phyloP scores from a whole-genome alignment of 2,329 filamentous ascomycete genomes.

The Metarhizium guizhouense region DNA sequence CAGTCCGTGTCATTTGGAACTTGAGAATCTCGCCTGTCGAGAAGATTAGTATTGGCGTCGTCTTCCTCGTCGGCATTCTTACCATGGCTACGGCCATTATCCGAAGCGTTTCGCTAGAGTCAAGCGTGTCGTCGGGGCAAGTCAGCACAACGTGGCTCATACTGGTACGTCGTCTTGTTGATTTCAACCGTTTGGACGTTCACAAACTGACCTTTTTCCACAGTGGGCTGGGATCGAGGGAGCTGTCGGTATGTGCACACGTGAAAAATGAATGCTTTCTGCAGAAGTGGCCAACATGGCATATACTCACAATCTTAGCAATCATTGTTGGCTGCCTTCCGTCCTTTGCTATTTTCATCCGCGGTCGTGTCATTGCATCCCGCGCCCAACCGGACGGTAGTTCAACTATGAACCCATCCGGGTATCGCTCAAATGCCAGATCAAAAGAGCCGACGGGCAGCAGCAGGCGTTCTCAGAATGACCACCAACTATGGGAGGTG shows the following conservation, averaged over 20 bases:
- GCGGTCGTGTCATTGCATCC: slow-evolving; percentile 8
- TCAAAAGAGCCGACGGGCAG: slow-evolving; percentile 3
- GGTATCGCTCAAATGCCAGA: slow-evolving; percentile 3
- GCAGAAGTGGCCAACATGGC: not conserved
- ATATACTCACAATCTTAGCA: slow-evolving; percentile 5
- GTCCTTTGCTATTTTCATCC: slow-evolving; percentile 12
- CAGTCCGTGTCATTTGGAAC: slow-evolving; percentile 11
- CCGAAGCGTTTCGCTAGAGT: slow-evolving; percentile 10
- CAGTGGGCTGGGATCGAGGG: slow-evolving; percentile 13
- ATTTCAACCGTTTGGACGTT: not conserved
- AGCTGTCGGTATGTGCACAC: slow-evolving; percentile 8
- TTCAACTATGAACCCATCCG: not conserved
- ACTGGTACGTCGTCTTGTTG: slow-evolving; percentile 6
- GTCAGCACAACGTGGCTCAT: slow-evolving; percentile 14
- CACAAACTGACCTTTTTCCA: not conserved
- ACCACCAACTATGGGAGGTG: slow-evolving; percentile 1
- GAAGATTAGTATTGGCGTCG: slow-evolving; percentile 11
- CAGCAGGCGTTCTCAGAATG: slow-evolving; percentile 4
- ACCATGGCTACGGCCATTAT: slow-evolving; percentile 13
- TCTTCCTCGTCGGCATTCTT: slow-evolving; percentile 10
- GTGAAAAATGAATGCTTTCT: too few species aligned
- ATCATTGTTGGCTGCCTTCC: slow-evolving; percentile 12
- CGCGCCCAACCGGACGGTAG: slow-evolving; percentile 3
- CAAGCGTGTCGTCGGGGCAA: slow-evolving; percentile 6
- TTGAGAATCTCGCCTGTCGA: slow-evolving; percentile 9